Base-by-base conservation (phyloP, 73 alveolate genomes). In the Paraurostyla sp. region DNA sequence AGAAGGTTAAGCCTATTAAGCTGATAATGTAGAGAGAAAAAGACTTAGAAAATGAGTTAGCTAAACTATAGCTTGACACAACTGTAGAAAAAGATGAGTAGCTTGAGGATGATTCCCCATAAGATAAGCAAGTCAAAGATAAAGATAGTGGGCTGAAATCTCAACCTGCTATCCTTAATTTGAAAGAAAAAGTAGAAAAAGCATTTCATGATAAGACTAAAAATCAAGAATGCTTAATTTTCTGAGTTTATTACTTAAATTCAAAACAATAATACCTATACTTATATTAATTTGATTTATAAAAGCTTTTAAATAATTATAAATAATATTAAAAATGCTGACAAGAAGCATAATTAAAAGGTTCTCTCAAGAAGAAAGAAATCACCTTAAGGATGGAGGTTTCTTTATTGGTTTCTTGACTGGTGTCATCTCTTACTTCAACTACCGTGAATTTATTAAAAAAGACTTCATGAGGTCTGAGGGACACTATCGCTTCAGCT, bases 381-480 rank as follows among this genome's bases (percentile, higher is more conserved):
- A 46, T 18, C 51, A 11, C 52, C 38, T 78, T 41, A 78, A 35
- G 43, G 58, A 50, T 6, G 95, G 95, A 23, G 85, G 86, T 23
- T 16, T 58, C 65, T 15, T 33, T 33, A 13, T 82, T 36, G 86
- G 87, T 13, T 0, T 51, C n/a, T 32, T 75, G 59, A 51, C 93
- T 0, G 96, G 96, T 22, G 49, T 48, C 23, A 42, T 91, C 36
- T 54, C 90, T 33, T 91, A 91, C 56, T 58, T 69, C 49, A 91
- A 76, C 91, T 91, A 84, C 76, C 52, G 96, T 42, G 50, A 33
- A 83, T 50, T 51, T 32, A 32, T 91, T 11, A 52, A 35, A 50
- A 91, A 91, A 45, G 91, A 83, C 16, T 91, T 91, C 91, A 63
- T 91, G 58, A 23, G 73, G 22, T 71, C 92, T 29, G 88, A 91